Conservation (phyloP, 2,329 filamentous ascomycete genomes). For the Ophiocordyceps camponoti-rufipedis region DNA sequence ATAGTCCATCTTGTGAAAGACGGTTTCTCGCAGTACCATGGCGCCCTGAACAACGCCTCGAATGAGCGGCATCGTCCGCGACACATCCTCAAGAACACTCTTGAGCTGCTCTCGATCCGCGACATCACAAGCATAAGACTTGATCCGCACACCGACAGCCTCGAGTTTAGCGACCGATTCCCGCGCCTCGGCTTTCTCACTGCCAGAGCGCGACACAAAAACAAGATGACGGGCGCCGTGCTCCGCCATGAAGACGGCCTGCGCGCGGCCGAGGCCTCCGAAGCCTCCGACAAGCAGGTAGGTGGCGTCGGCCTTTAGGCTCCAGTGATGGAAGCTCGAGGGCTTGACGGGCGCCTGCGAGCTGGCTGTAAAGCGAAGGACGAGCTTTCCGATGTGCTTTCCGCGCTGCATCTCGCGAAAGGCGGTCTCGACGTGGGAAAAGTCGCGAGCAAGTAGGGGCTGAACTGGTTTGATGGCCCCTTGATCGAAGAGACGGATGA, state of each 20-base stretch:
- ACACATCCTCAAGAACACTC: neutral
- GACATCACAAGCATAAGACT: neutral
- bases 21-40: neutral
- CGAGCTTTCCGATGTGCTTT: neutral
- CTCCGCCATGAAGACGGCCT: neutral
- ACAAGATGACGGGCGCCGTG: neutral
- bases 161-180: neutral
- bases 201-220: slow-evolving; percentile 1
- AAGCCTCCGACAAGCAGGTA: slow-evolving; percentile 1
- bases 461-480: neutral
- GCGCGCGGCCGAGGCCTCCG: neutral
- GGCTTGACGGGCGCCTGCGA: neutral
- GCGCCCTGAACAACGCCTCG: neutral
- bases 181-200: neutral
- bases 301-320: neutral
- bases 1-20: neutral
- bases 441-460: neutral
- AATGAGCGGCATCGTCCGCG: neutral
- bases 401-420: slow-evolving; percentile 1
- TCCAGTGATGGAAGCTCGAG: neutral
- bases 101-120: neutral
- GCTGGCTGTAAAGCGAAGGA: neutral
- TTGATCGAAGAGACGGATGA: neutral
- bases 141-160: neutral
- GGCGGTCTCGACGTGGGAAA: neutral